Base-by-base conservation (phyloP, 2,329 filamentous ascomycete species). In the Colletotrichum noveboracense region DNA sequence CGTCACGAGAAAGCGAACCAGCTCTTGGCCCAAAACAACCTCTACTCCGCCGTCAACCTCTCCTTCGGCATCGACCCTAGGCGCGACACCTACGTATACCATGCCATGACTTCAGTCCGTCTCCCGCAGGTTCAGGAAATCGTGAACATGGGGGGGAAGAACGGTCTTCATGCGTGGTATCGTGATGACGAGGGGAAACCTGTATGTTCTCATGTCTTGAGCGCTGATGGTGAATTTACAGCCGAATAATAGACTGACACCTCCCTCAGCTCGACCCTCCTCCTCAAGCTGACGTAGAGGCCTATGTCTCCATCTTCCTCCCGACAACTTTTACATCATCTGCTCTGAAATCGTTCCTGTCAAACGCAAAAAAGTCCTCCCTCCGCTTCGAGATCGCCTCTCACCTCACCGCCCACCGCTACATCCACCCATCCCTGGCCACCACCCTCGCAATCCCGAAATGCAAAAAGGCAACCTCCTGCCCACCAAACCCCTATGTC, bases 251-350 rank as follows among this genome's bases (percentile, higher is more conserved):
- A 30, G 12, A 71, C 48, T 66, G 26, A 68, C 56, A 65, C 34
- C 1, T 7, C 38, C 18, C 43, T 48, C 78, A 87, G 82, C 84
- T 84, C 80, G 83, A 85, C 2, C 85, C 89, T 8, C 92, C 92
- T 8, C 85, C 89, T 2, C 84, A 83, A 60, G 78, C 88, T 70
- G 94, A 95, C 79, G 89, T 93, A 72, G 87, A 89, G 58, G 90
- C 93, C 21, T 95, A 96, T 85, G 89, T 91, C 48, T 86, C 89
- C 64, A 88, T 96, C 80, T 95, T 95, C 86, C 86, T 86, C 36
- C 88, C 93, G 2, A 85, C 88, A 2, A 92, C 91, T 6, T 86
- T 87, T 14, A 93, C 92, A 3, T 79, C 88, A 7, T 91, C 93
- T 73, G 90, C 93, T 13, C 87, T 95, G 16, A 93, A 88, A 76